Percentiles rank a stretch among this genome's conserved stretches.
Evolutionary conservation across 768 basidiomycete species (phyloP).

Genomic region (Xerocomus spinulosus): DNA sequence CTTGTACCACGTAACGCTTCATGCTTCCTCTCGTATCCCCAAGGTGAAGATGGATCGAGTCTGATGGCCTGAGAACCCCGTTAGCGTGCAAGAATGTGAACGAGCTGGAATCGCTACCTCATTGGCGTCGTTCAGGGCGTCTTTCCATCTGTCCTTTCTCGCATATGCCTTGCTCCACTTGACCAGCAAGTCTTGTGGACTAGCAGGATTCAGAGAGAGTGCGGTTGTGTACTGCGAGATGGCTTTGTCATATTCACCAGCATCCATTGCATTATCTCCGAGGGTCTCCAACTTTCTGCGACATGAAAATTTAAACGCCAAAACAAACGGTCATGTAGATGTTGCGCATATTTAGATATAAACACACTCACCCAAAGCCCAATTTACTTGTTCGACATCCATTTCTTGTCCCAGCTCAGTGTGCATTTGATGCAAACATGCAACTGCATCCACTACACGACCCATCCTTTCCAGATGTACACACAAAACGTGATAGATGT

Average conservation of each 20-base stretch:
- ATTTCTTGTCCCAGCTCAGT: background rate
- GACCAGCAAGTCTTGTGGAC: background rate
- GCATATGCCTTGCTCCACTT: constrained; percentile 11
- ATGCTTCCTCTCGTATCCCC: no score
- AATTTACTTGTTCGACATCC: background rate
- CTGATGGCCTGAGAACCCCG: no score
- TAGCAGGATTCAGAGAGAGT: background rate
- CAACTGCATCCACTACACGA: background rate
- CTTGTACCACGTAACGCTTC: no score
- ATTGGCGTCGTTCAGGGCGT: no score
- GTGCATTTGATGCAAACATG: background rate
- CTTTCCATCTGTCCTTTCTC: no score
- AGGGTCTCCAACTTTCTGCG: background rate
- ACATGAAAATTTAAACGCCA: background rate
- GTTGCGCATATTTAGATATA: background rate
- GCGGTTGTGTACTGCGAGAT: constrained; percentile 3
- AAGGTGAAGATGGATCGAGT: no score
- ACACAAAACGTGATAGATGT: background rate
- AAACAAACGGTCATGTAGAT: background rate
- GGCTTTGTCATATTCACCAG: background rate
- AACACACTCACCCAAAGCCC: constrained; percentile 1
- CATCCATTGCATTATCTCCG: background rate
- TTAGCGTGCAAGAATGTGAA: no score
- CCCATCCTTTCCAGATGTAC: background rate
- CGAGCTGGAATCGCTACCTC: no score